Conservation (phyloP, 2,329 filamentous ascomycete species). For the Alternaria triticina region DNA sequence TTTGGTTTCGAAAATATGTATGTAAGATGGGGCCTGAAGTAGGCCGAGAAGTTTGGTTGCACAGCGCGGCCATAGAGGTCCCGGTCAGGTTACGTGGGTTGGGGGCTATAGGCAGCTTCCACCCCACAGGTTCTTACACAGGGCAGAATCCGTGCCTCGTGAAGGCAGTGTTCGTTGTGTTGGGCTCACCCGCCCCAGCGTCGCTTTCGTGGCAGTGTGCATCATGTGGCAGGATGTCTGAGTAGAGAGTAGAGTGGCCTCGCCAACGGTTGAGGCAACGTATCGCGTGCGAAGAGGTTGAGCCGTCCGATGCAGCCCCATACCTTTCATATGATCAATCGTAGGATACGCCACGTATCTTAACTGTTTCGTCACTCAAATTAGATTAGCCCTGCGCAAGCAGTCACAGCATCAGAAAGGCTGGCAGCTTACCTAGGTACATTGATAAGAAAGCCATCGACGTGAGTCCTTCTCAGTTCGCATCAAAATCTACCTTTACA, state of each 20-base stretch:
- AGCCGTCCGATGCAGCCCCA: not conserved
- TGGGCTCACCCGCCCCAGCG: not conserved
- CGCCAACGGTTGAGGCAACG: not conserved
- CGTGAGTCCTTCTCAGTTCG: not conserved
- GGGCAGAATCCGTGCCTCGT: not conserved
- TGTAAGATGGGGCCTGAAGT: not conserved
- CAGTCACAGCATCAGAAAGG: not conserved
- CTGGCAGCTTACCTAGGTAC: not conserved
- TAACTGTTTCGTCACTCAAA: not conserved
- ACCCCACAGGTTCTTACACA: not conserved
- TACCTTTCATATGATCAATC: not conserved
- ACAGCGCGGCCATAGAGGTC: not conserved
- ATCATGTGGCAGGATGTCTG: not conserved
- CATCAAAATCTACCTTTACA: not conserved
- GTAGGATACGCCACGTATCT: not conserved
- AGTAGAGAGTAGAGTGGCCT: not conserved
- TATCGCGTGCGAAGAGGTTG: not conserved
- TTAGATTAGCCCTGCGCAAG: not conserved
- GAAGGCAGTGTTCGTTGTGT: not conserved
- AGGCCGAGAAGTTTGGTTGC: not conserved
- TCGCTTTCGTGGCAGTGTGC: not conserved
- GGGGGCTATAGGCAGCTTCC: not conserved
- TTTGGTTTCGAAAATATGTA: not conserved
- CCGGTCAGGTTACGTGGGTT: not conserved
- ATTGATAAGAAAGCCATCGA: not conserved